Base-by-base conservation (phyloP, 192 early-diverging fungal species). In the Endogone sp. region DNA sequence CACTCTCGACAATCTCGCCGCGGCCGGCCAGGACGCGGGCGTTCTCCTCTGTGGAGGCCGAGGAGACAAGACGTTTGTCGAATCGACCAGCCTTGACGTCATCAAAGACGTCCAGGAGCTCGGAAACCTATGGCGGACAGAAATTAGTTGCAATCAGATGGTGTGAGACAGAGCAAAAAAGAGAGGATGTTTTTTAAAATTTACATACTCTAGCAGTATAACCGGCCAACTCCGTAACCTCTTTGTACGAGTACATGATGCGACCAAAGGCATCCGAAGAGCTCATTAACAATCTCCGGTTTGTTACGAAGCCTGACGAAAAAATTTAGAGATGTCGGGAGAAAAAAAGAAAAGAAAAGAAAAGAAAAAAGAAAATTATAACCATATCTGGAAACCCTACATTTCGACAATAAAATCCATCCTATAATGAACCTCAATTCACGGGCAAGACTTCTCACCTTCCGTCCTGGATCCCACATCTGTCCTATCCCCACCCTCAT, bases 221-320 rank as follows among this genome's bases (percentile, higher is more conserved):
- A 23, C 97, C 97, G 27, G 97, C 95, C 59, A 99, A 85, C 76
- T 98, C 94, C 21, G 92, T 88, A 26, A 99, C 86, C 75, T 99
- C 95, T 71, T 93, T 94, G 84, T 97, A 98, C 29, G 93, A 90
- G 80, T 95, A 94, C 92, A 94, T 92, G 70, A 94, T 84, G 55
- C 93, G 86, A 27, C 91, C 93, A 29, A 92, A 84, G 2, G 93
- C 93, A 61, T 94, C 91, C 20, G 90, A 90, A 23, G 85, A 85
- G 69, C 88, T 90, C 65, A 93, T 71, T 68, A 93, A 79, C 79
- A 91, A 75, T 27, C 90, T 81, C 54, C 89, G 83, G 65, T 95
- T 94, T 60, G 90, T 92, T 29, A 91, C 84, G 76, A 92, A 94
- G 63, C 88, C 87, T 84, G 65, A 22, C 27, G 28, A 28, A 49